Conservation (phyloP, 305 asterid species). For the Plantago rigida region DNA sequence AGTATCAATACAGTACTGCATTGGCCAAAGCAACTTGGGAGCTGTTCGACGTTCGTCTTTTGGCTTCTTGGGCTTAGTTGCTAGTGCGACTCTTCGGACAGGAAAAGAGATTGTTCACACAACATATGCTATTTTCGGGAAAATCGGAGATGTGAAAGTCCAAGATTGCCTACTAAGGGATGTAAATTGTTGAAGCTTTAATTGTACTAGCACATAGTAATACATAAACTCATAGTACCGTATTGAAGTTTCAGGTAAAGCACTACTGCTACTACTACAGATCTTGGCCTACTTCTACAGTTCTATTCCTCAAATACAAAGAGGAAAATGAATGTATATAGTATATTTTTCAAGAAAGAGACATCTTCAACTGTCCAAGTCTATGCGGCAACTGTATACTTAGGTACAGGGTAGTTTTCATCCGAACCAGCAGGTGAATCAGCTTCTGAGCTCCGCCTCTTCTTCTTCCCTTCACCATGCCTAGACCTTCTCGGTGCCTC, state of each 20-base stretch:
- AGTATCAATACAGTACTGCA: too few relatives aligned
- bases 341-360: not conserved
- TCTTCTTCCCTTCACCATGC: slow-evolving; percentile 77
- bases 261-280: not conserved
- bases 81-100: too few relatives aligned
- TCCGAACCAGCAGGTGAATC: slow-evolving; percentile 35
- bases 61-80: too few relatives aligned
- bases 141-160: too few relatives aligned
- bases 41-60: too few relatives aligned
- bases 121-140: not conserved
- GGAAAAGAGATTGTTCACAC: not conserved
- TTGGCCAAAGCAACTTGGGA: too few relatives aligned
- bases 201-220: not conserved
- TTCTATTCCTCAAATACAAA: not conserved
- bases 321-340: not conserved
- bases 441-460: slow-evolving; percentile 49
- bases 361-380: slow-evolving; percentile 6
- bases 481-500: slow-evolving; percentile 92
- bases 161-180: too few relatives aligned
- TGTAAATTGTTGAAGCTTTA: too few relatives aligned
- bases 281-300: not conserved
- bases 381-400: not conserved
- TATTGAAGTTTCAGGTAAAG: too few relatives aligned
- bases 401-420: slow-evolving; percentile 19
- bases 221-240: not conserved